Conservation (phyloP, 2,329 filamentous ascomycete species). For the Colletotrichum sidae region DNA sequence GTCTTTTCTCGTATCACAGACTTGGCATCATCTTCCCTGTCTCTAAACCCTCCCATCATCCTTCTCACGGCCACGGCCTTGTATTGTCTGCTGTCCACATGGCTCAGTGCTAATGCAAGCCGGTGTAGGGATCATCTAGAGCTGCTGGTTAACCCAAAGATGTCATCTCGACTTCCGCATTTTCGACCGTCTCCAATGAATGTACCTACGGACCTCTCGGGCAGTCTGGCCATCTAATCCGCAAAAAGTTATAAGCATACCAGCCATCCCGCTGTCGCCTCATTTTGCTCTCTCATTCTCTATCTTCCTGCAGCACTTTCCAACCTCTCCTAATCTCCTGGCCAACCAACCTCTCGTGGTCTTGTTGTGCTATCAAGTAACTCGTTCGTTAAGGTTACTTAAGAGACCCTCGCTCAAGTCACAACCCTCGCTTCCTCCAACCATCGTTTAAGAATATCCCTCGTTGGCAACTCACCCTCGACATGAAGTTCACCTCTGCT, state of each 20-base stretch:
- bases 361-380: conserved; percentile 27
- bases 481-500: conserved; percentile 34
- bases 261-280: conserved; percentile 28
- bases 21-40: conserved; percentile 30
- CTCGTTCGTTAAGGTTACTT: conserved; percentile 40
- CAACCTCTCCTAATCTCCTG: conserved; percentile 32
- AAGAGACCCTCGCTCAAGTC: conserved; percentile 36
- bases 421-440: conserved; percentile 12
- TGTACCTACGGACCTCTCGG: not conserved
- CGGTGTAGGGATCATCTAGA: conserved; percentile 29
- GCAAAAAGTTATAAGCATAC: conserved; percentile 36
- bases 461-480: conserved; percentile 18
- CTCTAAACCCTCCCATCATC: conserved; percentile 4
- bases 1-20: conserved; percentile 36
- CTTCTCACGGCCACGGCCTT: conserved; percentile 5
- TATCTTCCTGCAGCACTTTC: conserved; percentile 25
- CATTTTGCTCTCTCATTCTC: conserved; percentile 4
- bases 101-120: conserved; percentile 35
- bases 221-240: conserved; percentile 6
- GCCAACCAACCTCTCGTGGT: conserved; percentile 33
- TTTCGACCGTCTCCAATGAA: not conserved
- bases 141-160: conserved; percentile 23
- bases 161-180: conserved; percentile 35
- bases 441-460: conserved; percentile 24
- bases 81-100: conserved; percentile 24